Base-by-base conservation (phyloP, 306 rosid species). In the Quercus gilva region DNA sequence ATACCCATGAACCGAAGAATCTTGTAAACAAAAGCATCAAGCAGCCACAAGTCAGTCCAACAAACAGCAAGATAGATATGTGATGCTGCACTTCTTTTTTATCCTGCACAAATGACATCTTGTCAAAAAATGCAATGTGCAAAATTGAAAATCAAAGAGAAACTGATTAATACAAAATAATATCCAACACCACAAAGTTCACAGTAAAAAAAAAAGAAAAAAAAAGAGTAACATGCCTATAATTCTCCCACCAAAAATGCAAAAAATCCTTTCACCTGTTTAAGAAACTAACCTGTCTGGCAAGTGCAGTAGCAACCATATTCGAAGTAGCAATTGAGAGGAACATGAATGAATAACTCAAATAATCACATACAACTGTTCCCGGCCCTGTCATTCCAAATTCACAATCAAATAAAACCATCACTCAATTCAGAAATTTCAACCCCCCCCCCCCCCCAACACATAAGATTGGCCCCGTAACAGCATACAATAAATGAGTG, bases 251-350 rank as follows among this genome's bases (percentile, higher is more conserved):
- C 21, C 71, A 31, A 3, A 65, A 31, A 15, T 65, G 45, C 49
- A 73, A 73, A 45, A 29, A 73, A 73, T 18, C n/a, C 67, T 37
- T 55, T 73, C 60, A 31, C 35, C 79, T 35, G 35, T 11, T 5
- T 59, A 29, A 55, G 81, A 69, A 67, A 75, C 77, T 18, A 79
- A 94, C 99, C 97, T 83, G 85, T 82, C 65, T 86, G 49, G 97
- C 99, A 70, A 92, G 92, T 69, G 97, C 88, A 51, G 97, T 92
- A 61, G 99, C 97, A 59, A 94, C 95, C 97, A 94, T 91, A 82
- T 94, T 94, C 5, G 99, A 94, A 79, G 99, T 94, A 6, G 99
- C 94, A 75, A 94, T 76, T 0, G 97, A 90, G 59, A 94, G 97
- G 82, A 94, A 94, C 99, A 94, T 94, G 89, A 94, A 94, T 64